These are phyloP conservation scores for Kuraishia floccosa DNA, from an alignment of 805 yeast species.

Conservation along the genomic window DNA sequence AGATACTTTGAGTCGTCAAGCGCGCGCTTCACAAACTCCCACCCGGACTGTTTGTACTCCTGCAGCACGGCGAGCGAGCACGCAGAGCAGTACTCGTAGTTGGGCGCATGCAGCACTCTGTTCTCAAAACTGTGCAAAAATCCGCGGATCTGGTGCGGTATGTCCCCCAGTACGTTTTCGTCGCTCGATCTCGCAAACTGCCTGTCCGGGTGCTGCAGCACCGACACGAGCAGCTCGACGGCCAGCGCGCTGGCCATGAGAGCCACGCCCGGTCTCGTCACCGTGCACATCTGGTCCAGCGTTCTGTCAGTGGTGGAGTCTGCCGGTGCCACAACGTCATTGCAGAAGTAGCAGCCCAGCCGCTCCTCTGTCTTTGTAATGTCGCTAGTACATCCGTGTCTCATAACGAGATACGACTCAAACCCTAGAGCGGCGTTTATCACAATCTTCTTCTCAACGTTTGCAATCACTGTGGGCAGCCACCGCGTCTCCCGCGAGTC, in stretches of 20 bases:
- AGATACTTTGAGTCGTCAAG: slow-evolving; percentile 55
- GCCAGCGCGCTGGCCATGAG: slow-evolving; percentile 78
- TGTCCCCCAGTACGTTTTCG: slow-evolving; percentile 43
- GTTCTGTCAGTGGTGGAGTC: slow-evolving; percentile 84
- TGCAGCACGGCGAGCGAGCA: slow-evolving; percentile 57
- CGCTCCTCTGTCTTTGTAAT: slow-evolving; percentile 17
- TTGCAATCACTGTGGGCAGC: slow-evolving; percentile 86
- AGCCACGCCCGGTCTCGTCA: slow-evolving; percentile 94
- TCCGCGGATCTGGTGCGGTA: slow-evolving; percentile 91
- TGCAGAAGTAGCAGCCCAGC: slow-evolving; percentile 92
- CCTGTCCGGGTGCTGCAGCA: slow-evolving; percentile 53
- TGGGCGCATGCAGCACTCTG: slow-evolving; percentile 56
- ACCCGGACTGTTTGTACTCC: slow-evolving; percentile 41
- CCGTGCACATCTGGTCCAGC: slow-evolving; percentile 97
- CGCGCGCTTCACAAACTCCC: slow-evolving; percentile 75
- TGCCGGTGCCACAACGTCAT: slow-evolving; percentile 89
- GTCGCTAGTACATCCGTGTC: slow-evolving; percentile 56
- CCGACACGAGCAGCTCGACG: slow-evolving; percentile 68
- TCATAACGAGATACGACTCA: slow-evolving; percentile 86
- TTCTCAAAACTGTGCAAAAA: slow-evolving; percentile 58
- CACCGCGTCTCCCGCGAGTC: slow-evolving; percentile 95
- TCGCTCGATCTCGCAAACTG: slow-evolving; percentile 28
- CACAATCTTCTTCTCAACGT: slow-evolving; percentile 57
- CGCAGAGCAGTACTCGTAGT: slow-evolving; percentile 75
- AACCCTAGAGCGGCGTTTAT: slow-evolving; percentile 93